Base-by-base conservation (phyloP, 2,329 filamentous ascomycete species). In the Epichloe sp. region DNA sequence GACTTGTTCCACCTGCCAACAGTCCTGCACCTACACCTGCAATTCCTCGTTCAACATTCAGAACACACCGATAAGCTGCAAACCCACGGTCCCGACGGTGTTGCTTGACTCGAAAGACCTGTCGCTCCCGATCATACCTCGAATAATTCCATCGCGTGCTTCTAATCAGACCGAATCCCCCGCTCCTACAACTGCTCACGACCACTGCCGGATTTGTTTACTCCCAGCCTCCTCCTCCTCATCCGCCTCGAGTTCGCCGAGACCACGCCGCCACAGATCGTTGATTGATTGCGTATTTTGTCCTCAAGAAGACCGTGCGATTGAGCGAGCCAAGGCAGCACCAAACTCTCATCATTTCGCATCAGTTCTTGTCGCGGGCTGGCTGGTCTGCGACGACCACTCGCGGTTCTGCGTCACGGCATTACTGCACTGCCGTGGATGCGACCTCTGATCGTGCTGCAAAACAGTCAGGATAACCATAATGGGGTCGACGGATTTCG, bases 401-500 rank as follows among this genome's bases (percentile, higher is more conserved):
- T 42, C 26, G 23, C 17, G 38, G 26, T 43, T n/a, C 23, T 14
- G 23, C 46, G 21, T 19, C n/a, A 23, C n/a, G 31, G 19, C 19
- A 19, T 38, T n/a, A 23, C n/a, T 47, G n/a, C 31, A 12, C 31
- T 26, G 37, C 36, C 47, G 36, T 47, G 43, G 38, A 49, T 53
- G 50, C 38, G 45, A 52, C 34, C 11, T 46, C 38, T 43, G 53
- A 44, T 44, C 48, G 49, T 35, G 31, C 48, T 42, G 31, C 57
- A 59, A 53, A 56, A 57, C 55, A 42, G 14, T 26, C 41, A 26
- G 15, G 8, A 44, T 58, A 62, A 57, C 62, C 62, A 67, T 65
- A 63, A 81, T 81, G 78, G 78, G 77, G 58, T 79, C 76, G 55
- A 81, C 78, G 55, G 70, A 76, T 50, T 82, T 80, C 65, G 78